These are phyloP conservation scores for Annulohypoxylon moriforme DNA, from an alignment of 495 filamentous ascomycete genomes.

Conservation along the genomic window DNA sequence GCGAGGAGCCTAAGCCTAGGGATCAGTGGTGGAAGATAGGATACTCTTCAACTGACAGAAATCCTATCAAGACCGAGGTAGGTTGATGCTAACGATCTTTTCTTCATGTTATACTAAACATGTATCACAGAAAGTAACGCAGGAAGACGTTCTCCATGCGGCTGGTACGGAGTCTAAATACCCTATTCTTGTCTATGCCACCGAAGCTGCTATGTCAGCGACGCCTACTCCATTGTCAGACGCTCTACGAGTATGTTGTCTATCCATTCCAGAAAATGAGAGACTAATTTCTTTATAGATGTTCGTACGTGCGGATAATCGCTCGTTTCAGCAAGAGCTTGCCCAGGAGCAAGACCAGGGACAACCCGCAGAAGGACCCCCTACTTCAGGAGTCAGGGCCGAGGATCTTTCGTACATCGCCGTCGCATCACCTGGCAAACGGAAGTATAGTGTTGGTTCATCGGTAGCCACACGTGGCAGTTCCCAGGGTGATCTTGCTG, in stretches of 20 bases:
- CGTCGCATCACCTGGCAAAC: background rate
- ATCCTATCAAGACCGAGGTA: slow-evolving; percentile 53
- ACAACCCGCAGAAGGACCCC: slow-evolving; percentile 11
- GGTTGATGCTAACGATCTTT: background rate
- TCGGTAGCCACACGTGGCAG: slow-evolving; percentile 47
- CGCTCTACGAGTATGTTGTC: slow-evolving; percentile 48
- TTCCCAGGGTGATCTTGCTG: slow-evolving; percentile 34
- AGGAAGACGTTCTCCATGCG: slow-evolving; percentile 50
- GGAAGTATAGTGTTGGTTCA: slow-evolving; percentile 43
- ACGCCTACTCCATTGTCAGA: slow-evolving; percentile 51
- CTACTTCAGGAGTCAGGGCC: slow-evolving; percentile 19
- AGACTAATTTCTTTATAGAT: slow-evolving; percentile 35
- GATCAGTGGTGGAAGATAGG: slow-evolving; percentile 61
- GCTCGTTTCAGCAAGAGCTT: slow-evolving; percentile 57
- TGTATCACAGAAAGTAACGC: slow-evolving; percentile 39
- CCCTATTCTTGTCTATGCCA: slow-evolving; percentile 58
- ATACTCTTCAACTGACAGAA: slow-evolving; percentile 41
- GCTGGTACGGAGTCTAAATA: slow-evolving; percentile 47
- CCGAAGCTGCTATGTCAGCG: slow-evolving; percentile 52
- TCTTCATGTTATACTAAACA: slow-evolving; percentile 24
- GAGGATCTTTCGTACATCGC: slow-evolving; percentile 30
- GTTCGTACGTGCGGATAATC: slow-evolving; percentile 60
- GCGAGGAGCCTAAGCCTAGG: slow-evolving; percentile 10
- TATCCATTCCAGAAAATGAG: background rate
- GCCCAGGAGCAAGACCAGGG: slow-evolving; percentile 40